Base-by-base conservation (phyloP, 305 asterid species). In the Fraxinus albicans region DNA sequence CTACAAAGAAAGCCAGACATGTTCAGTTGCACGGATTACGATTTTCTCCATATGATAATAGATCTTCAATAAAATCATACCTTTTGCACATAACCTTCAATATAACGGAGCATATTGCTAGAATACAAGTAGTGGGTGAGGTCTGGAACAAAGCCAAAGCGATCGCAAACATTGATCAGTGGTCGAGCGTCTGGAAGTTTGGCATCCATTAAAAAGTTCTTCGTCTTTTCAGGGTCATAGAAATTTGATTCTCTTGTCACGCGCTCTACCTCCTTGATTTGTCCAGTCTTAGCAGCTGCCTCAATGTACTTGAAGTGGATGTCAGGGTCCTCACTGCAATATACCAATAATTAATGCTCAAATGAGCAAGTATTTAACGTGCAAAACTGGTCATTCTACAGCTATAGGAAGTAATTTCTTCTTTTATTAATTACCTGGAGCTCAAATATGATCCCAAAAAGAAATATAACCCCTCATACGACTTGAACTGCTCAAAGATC, bases 171-270 rank as follows among this genome's bases (percentile, higher is more conserved):
- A 82, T 97, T 97, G 82, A 97, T 97, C 83, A 97, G 89, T 4
- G 99, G 99, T 67, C 99, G 88, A 21, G 99, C 99, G 90, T 97
- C 99, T 8, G 99, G 99, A 79, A 97, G 99, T 84, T 97, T 97
- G 77, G 98, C 97, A 87, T 95, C 99, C 99, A 95, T 97, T 88
- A 97, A 84, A 88, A 97, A 97, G 90, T 94, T 97, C 88, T 95
- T 97, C 0, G 99, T 94, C 91, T 94, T 97, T 78, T 95, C 99
- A 67, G 99, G 90, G 82, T 97, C 96, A 86, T 94, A 97, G 87
- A 95, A 97, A 83, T 95, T 92, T 65, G 99, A 97, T 88, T 97
- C 99, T 83, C 99, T 94, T 6, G 99, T 97, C 38, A 95, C 98
- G 21, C 99, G 98, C 90, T 97, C 99, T 17, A 97, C 99, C 88